Conservation (phyloP, 441 rosid species). For the Eugenia klotzschiana region DNA sequence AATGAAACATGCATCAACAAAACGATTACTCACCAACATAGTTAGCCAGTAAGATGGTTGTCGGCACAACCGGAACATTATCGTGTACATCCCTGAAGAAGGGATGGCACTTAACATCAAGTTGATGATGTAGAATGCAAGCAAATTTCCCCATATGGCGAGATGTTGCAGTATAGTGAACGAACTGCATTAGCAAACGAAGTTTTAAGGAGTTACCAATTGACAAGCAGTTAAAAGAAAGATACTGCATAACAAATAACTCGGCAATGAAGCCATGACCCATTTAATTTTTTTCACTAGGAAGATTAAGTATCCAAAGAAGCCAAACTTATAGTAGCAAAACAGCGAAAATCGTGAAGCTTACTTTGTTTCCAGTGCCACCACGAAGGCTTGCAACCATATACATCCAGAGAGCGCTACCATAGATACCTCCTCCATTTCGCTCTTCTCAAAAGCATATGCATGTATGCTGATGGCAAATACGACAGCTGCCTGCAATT, state of each 20-base stretch:
- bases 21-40: conserved; percentile 46
- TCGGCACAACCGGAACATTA: conserved; percentile 76
- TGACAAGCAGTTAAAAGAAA: background rate
- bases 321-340: background rate
- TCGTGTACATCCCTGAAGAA: conserved; percentile 83
- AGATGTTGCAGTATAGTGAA: conserved; percentile 79
- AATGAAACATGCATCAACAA: background rate
- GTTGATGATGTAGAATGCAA: conserved; percentile 68
- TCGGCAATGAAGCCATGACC: background rate
- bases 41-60: conserved; percentile 93
- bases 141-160: conserved; percentile 90
- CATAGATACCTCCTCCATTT: conserved; percentile 93
- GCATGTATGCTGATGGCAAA: conserved; percentile 74
- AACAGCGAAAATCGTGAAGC: background rate
- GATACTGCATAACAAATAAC: background rate
- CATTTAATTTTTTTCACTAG: background rate
- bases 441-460: conserved; percentile 78
- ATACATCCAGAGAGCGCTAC: conserved; percentile 98
- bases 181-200: conserved; percentile 43
- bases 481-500: conserved; percentile 77
- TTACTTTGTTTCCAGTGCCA: conserved; percentile 90
- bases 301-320: background rate
- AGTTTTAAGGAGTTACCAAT: background rate
- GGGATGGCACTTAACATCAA: conserved; percentile 81
- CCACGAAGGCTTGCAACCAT: conserved; percentile 98